phyloP scores from a whole-genome alignment of 192 early-diverging fungal genomes.

The Entomortierella parvispora region DNA sequence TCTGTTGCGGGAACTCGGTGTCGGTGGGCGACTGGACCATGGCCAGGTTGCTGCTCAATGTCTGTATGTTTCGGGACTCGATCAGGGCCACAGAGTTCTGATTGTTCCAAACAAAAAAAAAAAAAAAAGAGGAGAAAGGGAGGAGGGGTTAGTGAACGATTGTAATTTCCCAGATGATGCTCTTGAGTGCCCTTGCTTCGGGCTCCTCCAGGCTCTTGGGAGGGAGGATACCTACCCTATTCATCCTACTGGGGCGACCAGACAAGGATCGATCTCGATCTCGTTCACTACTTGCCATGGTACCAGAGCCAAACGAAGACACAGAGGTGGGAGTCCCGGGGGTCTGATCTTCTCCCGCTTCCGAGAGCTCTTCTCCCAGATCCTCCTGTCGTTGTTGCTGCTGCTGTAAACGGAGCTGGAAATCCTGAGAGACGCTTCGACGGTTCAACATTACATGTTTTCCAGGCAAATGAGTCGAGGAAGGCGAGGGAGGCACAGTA shows the following conservation, averaged over 20 bases:
- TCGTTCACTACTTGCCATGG: conserved; percentile 18
- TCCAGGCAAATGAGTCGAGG: conserved; percentile 26
- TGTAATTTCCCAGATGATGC: too few species aligned
- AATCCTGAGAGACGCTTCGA: conserved; percentile 37
- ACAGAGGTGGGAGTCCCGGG: conserved; percentile 42
- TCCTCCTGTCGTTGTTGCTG: conserved; percentile 43
- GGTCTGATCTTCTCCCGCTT: conserved; percentile 34
- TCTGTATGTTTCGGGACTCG: conserved; percentile 35
- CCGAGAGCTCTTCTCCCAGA: conserved; percentile 35
- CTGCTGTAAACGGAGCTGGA: conserved; percentile 32
- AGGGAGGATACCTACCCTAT: conserved; percentile 22
- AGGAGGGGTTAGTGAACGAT: conserved; percentile 1
- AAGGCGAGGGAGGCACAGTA: conserved; percentile 31
- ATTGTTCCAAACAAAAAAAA: neutral
- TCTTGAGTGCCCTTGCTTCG: too few species aligned
- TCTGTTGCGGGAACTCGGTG: conserved; percentile 42
- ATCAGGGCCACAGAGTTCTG: conserved; percentile 39
- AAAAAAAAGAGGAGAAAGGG: neutral
- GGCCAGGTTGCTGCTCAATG: conserved; percentile 47
- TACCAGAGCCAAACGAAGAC: conserved; percentile 35
- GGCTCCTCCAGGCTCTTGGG: too few species aligned
- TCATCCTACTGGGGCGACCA: conserved; percentile 20
- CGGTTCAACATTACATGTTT: conserved; percentile 48
- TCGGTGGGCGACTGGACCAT: conserved; percentile 48
- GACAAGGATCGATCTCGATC: conserved; percentile 18